A percentile compares a stretch with the other conserved stretches of the same genome.
Evolutionary conservation across 177 flowering plant species (phyloP).

Genomic region (Vitis hybrid): DNA sequence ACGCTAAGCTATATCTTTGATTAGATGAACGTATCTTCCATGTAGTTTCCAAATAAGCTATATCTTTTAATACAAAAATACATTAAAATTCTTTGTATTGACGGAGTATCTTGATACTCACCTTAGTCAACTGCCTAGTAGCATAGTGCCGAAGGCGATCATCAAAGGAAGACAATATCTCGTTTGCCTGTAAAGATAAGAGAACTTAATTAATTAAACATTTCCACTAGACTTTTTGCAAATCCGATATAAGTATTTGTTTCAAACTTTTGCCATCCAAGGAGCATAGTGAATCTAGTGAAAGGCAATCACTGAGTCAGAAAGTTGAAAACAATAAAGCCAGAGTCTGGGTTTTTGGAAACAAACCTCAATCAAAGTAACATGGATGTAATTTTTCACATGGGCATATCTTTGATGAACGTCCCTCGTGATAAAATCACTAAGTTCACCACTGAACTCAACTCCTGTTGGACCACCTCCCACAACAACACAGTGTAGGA

Average conservation of each 20-base stretch:
- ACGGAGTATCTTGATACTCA: conserved; percentile 20
- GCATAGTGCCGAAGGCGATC: conserved; percentile 93
- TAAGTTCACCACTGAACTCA: conserved; percentile 99
- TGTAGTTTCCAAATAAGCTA: neutral
- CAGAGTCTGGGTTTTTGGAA: neutral
- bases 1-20: neutral
- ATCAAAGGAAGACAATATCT: conserved; percentile 95
- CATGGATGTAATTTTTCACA: conserved; percentile 87
- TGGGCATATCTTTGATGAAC: conserved; percentile 91
- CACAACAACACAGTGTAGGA: conserved; percentile 94
- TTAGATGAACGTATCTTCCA: neutral
- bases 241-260: too few species aligned
- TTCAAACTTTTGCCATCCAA: neutral
- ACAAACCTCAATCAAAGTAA: conserved; percentile 93
- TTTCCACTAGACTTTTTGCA: too few species aligned
- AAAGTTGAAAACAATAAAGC: neutral
- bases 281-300: neutral
- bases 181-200: conserved; percentile 60
- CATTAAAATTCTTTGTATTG: neutral
- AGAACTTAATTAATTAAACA: neutral
- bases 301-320: neutral
- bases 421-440: conserved; percentile 90
- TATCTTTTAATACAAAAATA: neutral
- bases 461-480: conserved; percentile 99
- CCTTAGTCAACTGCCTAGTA: conserved; percentile 82